phyloP scores from a whole-genome alignment of 1,284 basidiomycete genomes.

The Volvariella surrecta region DNA sequence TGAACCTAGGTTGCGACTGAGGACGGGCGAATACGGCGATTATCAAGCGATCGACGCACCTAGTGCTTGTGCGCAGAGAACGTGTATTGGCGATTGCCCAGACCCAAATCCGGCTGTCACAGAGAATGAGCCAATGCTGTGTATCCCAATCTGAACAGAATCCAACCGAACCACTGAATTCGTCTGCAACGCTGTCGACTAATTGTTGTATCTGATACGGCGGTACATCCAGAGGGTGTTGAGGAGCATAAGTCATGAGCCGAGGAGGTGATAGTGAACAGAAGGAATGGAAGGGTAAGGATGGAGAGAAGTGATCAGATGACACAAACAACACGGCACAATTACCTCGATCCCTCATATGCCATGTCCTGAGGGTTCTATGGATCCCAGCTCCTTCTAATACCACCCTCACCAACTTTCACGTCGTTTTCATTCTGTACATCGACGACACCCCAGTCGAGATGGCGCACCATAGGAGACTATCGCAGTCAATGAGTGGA shows the following conservation, averaged over 20 bases:
- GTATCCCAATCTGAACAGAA: slow-evolving; percentile 3
- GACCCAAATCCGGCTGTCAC: slow-evolving; percentile 8
- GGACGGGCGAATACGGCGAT: not conserved
- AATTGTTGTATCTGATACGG: slow-evolving; percentile 52
- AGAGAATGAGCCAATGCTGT: slow-evolving; percentile 4
- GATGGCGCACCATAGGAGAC: slow-evolving; percentile 27
- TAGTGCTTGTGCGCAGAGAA: slow-evolving; percentile 38
- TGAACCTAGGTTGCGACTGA: slow-evolving; percentile 33
- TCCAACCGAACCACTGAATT: slow-evolving; percentile 14
- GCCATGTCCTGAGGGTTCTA: not conserved
- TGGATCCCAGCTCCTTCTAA: not conserved
- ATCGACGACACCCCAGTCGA: not conserved
- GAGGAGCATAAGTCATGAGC: slow-evolving; percentile 21
- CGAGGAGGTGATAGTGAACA: not conserved
- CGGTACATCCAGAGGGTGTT: slow-evolving; percentile 37
- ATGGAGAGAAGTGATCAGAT: not conserved
- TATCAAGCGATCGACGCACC: slow-evolving; percentile 21
- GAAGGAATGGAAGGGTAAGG: not conserved
- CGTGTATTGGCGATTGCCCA: slow-evolving; percentile 13
- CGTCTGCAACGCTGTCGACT: slow-evolving; percentile 32
- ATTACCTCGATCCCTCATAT: not conserved
- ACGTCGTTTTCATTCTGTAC: not conserved
- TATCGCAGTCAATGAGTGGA: slow-evolving; percentile 28
- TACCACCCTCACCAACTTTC: not conserved
- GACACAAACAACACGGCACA: not conserved